Percentiles rank a stretch among this genome's conserved stretches.
Evolutionary conservation across 306 rosid genomes (phyloP).

Genomic region (Carpinus fangiana): DNA sequence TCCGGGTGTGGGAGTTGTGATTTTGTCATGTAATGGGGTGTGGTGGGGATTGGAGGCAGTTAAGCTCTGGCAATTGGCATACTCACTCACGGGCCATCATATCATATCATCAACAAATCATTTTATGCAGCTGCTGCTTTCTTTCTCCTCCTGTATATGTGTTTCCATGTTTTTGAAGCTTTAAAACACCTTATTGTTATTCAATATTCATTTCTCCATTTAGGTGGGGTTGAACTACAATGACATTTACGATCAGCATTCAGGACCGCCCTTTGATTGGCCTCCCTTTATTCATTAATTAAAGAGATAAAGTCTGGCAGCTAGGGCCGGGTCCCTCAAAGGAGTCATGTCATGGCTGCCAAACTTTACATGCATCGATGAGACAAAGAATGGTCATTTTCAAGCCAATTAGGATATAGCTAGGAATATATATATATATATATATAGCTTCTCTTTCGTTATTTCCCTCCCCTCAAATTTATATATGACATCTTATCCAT

Average conservation of each 20-base stretch:
- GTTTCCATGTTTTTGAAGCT: not conserved
- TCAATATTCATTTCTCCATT: not conserved
- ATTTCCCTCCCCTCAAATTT: not conserved
- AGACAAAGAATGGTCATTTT: conserved; percentile 11
- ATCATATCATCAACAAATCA: conserved; percentile 26
- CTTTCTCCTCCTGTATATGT: not conserved
- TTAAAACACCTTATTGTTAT: not conserved
- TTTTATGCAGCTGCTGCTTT: not conserved
- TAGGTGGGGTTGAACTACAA: not conserved
- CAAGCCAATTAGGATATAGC: conserved; percentile 9
- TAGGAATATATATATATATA: not conserved
- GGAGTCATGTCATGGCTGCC: conserved; percentile 13
- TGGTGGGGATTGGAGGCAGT: conserved; percentile 27
- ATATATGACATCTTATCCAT: conserved; percentile 22
- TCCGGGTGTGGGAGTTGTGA: conserved; percentile 39
- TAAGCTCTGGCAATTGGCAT: conserved; percentile 16
- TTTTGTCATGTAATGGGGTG: conserved; percentile 45
- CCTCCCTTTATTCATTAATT: not conserved
- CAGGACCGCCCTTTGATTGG: not conserved
- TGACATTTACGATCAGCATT: not conserved
- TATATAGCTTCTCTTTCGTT: not conserved
- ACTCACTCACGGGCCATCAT: conserved; percentile 36
- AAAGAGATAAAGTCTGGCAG: not conserved
- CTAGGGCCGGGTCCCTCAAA: not conserved
- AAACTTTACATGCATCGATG: conserved; percentile 15